These are phyloP conservation scores for Dimargaris xerosporica DNA, from an alignment of 192 early-diverging fungal genomes.

Conservation along the genomic window DNA sequence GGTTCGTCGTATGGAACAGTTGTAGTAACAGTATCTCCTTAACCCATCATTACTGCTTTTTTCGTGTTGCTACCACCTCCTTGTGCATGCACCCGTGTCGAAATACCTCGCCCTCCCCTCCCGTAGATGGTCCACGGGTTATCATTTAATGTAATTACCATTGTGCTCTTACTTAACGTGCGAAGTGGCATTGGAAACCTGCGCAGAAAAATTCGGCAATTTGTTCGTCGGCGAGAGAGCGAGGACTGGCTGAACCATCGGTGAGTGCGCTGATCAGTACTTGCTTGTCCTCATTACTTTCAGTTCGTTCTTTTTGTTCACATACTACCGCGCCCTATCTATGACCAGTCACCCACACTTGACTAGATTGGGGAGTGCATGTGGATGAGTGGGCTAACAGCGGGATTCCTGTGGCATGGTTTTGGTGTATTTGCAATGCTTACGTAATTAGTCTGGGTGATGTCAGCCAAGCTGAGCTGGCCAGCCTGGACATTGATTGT, in stretches of 20 bases:
- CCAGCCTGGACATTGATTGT: not conserved
- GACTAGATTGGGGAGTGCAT: not conserved
- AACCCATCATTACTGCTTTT: not conserved
- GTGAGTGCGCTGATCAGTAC: no score
- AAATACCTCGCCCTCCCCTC: no score
- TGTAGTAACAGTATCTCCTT: no score
- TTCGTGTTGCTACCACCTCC: not conserved
- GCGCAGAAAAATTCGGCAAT: not conserved
- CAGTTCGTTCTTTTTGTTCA: not conserved
- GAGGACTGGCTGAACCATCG: not conserved
- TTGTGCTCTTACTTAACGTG: constrained; percentile 4
- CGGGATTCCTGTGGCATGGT: not conserved
- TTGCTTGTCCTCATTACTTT: not conserved
- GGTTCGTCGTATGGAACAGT: not conserved
- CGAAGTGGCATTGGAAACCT: constrained; percentile 4
- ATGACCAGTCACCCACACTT: not conserved
- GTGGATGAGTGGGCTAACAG: not conserved
- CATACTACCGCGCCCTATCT: not conserved
- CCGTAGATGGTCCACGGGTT: not conserved
- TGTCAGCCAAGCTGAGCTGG: not conserved
- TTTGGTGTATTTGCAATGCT: no score
- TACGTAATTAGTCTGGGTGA: not conserved
- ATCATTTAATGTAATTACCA: not conserved
- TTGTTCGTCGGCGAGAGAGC: not conserved
- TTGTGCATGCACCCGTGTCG: not conserved